Percentiles rank a stretch among this genome's conserved stretches.
Conservation (phyloP, 495 filamentous ascomycete species). For the Podospora bellae-mahoneyi region DNA sequence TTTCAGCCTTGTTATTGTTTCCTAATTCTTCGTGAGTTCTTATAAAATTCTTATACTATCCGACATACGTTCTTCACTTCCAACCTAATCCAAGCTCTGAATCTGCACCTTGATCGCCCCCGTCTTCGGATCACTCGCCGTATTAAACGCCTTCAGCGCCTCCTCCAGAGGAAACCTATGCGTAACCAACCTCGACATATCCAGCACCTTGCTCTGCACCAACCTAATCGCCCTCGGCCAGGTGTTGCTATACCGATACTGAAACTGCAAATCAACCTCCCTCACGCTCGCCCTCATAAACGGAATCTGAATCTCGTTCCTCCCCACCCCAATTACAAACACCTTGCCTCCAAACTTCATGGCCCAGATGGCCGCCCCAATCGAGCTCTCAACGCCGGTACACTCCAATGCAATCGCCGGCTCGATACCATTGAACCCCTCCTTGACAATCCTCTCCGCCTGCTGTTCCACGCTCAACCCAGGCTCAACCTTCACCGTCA, state of each 20-base stretch:
- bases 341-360: conserved; percentile 92
- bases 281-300: conserved; percentile 88
- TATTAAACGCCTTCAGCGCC: conserved; percentile 83
- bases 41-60: background rate
- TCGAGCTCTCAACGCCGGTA: conserved; percentile 86
- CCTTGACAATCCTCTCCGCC: conserved; percentile 60
- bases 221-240: conserved; percentile 92
- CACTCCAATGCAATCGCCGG: conserved; percentile 80
- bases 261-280: conserved; percentile 92
- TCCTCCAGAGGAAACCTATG: conserved; percentile 84
- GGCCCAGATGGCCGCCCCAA: conserved; percentile 79
- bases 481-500: conserved; percentile 70
- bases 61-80: background rate
- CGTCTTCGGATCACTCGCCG: conserved; percentile 78
- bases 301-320: conserved; percentile 88
- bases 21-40: background rate
- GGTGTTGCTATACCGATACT: conserved; percentile 92
- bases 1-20: conserved; percentile 1
- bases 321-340: conserved; percentile 88
- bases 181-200: conserved; percentile 77
- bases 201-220: conserved; percentile 74
- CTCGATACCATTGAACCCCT: conserved; percentile 65
- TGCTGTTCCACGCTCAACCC: conserved; percentile 64
- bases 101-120: conserved; percentile 97
- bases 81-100: conserved; percentile 51